Evolutionary conservation across 2,329 filamentous ascomycete species (phyloP).

Genomic region (Fusarium pininemorale): DNA sequence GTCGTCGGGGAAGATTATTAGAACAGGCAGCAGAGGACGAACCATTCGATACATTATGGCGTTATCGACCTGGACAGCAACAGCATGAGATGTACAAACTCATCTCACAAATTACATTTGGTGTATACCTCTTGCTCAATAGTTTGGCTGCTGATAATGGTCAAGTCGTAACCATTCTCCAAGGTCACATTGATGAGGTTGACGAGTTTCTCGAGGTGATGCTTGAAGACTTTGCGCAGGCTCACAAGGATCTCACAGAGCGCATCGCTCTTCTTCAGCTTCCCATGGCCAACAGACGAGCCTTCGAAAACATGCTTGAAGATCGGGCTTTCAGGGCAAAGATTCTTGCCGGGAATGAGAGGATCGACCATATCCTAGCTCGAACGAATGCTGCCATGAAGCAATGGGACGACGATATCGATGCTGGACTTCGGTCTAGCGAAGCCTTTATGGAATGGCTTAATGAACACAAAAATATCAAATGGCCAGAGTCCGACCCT

Average conservation of each 20-base stretch:
- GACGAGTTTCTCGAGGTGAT: conserved; percentile 90
- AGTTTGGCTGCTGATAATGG: conserved; percentile 87
- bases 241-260: conserved; percentile 80
- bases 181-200: conserved; percentile 92
- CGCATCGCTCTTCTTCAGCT: conserved; percentile 82
- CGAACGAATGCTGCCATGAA: conserved; percentile 80
- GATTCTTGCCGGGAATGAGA: conserved; percentile 87
- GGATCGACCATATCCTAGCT: conserved; percentile 88
- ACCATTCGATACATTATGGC: conserved; percentile 79
- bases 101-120: conserved; percentile 91
- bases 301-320: conserved; percentile 89
- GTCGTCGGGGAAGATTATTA: conserved; percentile 72
- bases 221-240: conserved; percentile 83
- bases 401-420: conserved; percentile 80
- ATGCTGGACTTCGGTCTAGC: conserved; percentile 79
- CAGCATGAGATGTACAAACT: conserved; percentile 92
- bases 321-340: conserved; percentile 83
- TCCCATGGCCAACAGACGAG: conserved; percentile 81
- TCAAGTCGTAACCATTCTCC: conserved; percentile 88
- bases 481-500: conserved; percentile 66
- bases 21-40: conserved; percentile 74
- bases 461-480: conserved; percentile 68
- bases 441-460: conserved; percentile 82
- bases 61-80: conserved; percentile 76
- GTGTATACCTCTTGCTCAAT: conserved; percentile 86